Evolutionary conservation across 2,329 filamentous ascomycete species (phyloP), one percentile per base, ranked within the genome.

Genomic region (Aspergillus viridinutans): DNA sequence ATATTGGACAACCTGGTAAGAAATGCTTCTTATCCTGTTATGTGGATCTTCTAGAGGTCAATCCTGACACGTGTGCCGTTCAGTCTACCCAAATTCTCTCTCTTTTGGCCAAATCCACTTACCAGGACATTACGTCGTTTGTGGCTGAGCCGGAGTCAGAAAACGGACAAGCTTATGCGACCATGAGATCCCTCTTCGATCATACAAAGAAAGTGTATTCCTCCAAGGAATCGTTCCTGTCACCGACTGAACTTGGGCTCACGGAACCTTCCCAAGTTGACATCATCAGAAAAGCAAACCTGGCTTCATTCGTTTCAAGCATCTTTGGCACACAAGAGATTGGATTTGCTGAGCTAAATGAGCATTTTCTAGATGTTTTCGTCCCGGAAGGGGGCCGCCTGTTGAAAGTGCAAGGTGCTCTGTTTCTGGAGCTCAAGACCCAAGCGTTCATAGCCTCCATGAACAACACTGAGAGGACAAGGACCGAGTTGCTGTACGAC

Each of bases 341-440:
- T 58, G 83, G 83, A 9, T 86, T 88, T 63, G 82, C 81, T 50
- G 83, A 87, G 60, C 72, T 88, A 47, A 85, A 88, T 64, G 81
- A 85, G 48, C 78, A 81, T 62, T 88, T 88, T 65, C 74, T 88
- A 25, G 81, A 86, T 48, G 84, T 83, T 0, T 88, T 88, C 66
- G 82, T 86, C 8, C 81, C 83, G 0, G 80, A 85, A 54, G 82
- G 83, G 25, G 79, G 78, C 40, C 77, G 82, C 10, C 68, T 88
- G 23, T 71, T 85, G 21, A 85, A 85, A 63, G 82, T 81, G 58
- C 84, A 86, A 63, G 83, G 82, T 1, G 79, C 81, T 14, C 73
- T 88, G 26, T 86, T 82, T 62, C 76, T 88, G 14, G 85, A 87
- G 59, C 72, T 88, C 20, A 88, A 88, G 71, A 87, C 85, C 1